phyloP scores from a whole-genome alignment of 169 alveolate species.

The Plasmodium billcollinsi region DNA sequence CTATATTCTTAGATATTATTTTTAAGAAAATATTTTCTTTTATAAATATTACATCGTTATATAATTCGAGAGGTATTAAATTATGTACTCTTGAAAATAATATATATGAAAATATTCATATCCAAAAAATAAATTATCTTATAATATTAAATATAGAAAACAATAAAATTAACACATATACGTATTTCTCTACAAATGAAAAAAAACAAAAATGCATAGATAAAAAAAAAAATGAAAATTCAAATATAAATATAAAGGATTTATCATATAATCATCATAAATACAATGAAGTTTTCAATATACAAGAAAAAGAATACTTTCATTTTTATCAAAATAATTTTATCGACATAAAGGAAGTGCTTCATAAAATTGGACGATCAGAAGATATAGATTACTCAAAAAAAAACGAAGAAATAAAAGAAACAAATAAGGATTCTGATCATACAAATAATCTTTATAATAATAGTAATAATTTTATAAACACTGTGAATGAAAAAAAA shows the following conservation, averaged over 20 bases:
- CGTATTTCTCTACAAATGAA: not conserved
- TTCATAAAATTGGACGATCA: slow-evolving; percentile 10
- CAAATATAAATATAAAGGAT: no score
- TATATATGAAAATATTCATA: slow-evolving; percentile 53
- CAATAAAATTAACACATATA: slow-evolving; percentile 19
- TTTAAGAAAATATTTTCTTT: slow-evolving; percentile 13
- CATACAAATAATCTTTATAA: not conserved
- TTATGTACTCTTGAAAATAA: slow-evolving; percentile 52
- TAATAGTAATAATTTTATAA: not conserved
- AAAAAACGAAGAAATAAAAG: no score
- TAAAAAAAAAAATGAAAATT: not conserved
- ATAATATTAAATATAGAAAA: slow-evolving; percentile 34
- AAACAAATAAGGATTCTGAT: no score
- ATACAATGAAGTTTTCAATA: not conserved
- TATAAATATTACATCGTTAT: slow-evolving; percentile 27
- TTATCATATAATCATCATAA: not conserved
- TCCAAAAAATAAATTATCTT: slow-evolving; percentile 32
- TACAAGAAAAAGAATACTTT: slow-evolving; percentile 10
- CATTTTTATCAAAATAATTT: slow-evolving; percentile 73
- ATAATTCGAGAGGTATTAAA: slow-evolving; percentile 44
- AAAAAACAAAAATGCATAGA: not conserved
- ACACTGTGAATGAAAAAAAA: not conserved
- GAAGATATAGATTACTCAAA: no score
- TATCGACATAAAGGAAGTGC: slow-evolving; percentile 40
- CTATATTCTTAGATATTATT: slow-evolving; percentile 56